Evolutionary conservation across 148 eudicot genomes (phyloP), one percentile per base, ranked within the genome.

Genomic region (Suaeda aralocaspica): DNA sequence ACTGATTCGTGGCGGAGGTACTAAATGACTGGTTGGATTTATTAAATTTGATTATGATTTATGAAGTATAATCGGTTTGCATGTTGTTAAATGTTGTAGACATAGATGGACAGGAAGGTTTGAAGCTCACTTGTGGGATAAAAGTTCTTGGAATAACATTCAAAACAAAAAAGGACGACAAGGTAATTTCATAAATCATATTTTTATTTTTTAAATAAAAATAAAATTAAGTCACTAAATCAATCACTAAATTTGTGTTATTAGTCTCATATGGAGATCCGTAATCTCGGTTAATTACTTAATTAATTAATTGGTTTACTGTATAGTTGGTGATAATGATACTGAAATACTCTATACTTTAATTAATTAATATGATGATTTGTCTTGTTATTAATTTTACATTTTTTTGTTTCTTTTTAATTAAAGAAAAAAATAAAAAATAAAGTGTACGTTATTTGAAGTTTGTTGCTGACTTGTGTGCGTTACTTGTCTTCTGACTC

Each of bases 91-190:
- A 33, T 26, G 50, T 31, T n/a, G 42, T 85, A 94, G 99, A 81
- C 99, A 95, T 75, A 86, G 93, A 79, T 95, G 96, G 96, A 91
- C 97, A 10, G 97, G 97, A 57, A 87, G 96, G 68, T 95, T 73
- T 83, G 97, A 91, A 59, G 99, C 99, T 2, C 99, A 95, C 57
- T 87, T 95, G 29, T 95, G 99, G 99, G 99, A 95, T 72, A 95
- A 91, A 86, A 81, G 85, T 75, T 79, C 92, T 25, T 91, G 91
- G 90, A 95, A 91, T 66, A 82, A 29, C 80, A 80, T 83, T 79
- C 97, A 91, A 72, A 95, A 86, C 82, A 95, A 91, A 79, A 91
- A 78, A 81, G 97, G 99, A 76, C 73, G 85, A 77, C 99, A 94
- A 85, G 89, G 99, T 94, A 33, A 70, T 60, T 66, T 66, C 52